Conservation (phyloP, 2,329 filamentous ascomycete genomes). For the Trichoderma sp. region DNA sequence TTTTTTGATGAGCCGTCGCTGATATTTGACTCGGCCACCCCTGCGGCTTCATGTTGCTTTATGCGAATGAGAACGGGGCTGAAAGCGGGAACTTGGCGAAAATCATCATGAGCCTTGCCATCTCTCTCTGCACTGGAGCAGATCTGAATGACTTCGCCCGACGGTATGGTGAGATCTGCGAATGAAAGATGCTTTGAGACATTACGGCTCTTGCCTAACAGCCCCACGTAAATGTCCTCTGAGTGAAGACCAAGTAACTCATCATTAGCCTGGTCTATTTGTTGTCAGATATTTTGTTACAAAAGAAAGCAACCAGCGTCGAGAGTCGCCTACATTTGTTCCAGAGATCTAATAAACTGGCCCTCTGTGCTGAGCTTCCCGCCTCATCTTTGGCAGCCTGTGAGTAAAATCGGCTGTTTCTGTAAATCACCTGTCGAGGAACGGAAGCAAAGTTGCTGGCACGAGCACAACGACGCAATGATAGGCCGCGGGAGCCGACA, state of each 20-base stretch:
- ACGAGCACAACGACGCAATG: conserved; percentile 28
- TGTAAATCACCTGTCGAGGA: conserved; percentile 26
- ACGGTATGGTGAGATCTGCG: conserved; percentile 53
- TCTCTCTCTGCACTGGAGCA: conserved; percentile 45
- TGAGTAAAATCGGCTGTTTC: conserved; percentile 18
- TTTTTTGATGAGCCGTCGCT: conserved; percentile 41
- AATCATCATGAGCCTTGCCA: conserved; percentile 41
- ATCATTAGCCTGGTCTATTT: conserved; percentile 35
- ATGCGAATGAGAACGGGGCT: conserved; percentile 56
- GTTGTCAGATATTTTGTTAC: not conserved
- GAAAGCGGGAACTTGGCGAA: conserved; percentile 51
- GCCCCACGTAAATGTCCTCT: conserved; percentile 52
- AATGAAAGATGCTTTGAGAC: conserved; percentile 72
- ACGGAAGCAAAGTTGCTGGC: not conserved
- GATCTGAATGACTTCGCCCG: conserved; percentile 47
- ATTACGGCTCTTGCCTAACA: conserved; percentile 68
- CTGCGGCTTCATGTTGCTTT: conserved; percentile 33
- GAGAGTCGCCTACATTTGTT: conserved; percentile 34
- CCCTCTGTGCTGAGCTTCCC: conserved; percentile 27
- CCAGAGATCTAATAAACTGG: conserved; percentile 35
- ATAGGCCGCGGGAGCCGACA: conserved; percentile 31
- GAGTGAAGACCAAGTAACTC: conserved; percentile 28
- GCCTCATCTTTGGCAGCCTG: not conserved
- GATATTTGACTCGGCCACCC: conserved; percentile 29
- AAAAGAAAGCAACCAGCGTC: too few relatives aligned